These are phyloP conservation scores for Biancaea sappan DNA, from an alignment of 306 rosid genomes.

Conservation along the genomic window DNA sequence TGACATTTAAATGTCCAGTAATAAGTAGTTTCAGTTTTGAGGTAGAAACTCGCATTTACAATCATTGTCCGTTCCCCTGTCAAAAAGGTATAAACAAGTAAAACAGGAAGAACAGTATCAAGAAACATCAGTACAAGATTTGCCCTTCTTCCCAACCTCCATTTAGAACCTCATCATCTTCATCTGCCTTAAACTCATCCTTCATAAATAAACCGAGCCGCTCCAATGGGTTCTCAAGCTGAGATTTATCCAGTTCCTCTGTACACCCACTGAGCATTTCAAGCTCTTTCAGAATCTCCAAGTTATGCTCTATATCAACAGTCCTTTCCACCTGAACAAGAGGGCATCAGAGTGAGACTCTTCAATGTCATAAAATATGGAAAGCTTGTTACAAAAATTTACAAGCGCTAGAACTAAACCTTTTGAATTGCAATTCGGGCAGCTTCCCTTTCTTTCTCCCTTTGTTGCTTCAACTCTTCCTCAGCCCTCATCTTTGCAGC, in stretches of 20 bases:
- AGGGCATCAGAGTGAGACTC: neutral
- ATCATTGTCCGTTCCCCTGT: slow-evolving; percentile 20
- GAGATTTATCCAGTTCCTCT: slow-evolving; percentile 39
- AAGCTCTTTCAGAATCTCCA: slow-evolving; percentile 63
- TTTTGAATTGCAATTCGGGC: slow-evolving; percentile 70
- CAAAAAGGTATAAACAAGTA: slow-evolving; percentile 38
- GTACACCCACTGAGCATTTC: slow-evolving; percentile 64
- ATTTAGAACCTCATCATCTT: slow-evolving; percentile 55
- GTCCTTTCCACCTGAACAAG: slow-evolving; percentile 65
- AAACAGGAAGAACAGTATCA: slow-evolving; percentile 27
- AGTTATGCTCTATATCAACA: slow-evolving; percentile 66
- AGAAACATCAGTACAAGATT: slow-evolving; percentile 38
- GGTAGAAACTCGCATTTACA: slow-evolving; percentile 44
- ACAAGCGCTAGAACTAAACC: slow-evolving; percentile 41
- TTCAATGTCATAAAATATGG: neutral
- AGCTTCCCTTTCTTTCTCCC: slow-evolving; percentile 83
- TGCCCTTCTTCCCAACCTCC: slow-evolving; percentile 70
- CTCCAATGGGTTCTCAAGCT: slow-evolving; percentile 60
- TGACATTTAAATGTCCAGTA: neutral
- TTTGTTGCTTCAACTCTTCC: slow-evolving; percentile 55
- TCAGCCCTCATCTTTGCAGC: slow-evolving; percentile 58
- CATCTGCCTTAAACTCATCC: slow-evolving; percentile 56
- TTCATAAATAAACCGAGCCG: slow-evolving; percentile 78
- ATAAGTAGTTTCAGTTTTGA: neutral
- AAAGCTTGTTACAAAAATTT: neutral